Evolutionary conservation across 2,329 filamentous ascomycete species (phyloP).

Genomic region (Basipetospora chlamydospora): DNA sequence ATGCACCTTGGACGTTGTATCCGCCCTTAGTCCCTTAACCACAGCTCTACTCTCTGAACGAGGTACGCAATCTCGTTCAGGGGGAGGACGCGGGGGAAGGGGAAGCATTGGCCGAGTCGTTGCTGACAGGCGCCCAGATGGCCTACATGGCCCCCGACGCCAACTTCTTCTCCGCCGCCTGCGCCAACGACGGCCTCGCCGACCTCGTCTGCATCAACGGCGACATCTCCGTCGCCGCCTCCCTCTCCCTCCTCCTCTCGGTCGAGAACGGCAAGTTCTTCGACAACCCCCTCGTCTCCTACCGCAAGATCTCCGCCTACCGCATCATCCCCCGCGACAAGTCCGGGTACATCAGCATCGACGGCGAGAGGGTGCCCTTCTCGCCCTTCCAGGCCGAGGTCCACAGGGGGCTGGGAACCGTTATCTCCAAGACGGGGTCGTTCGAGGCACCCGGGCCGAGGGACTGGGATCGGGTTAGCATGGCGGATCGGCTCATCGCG

Average conservation of each 20-base stretch:
- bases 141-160: slow-evolving; percentile 76
- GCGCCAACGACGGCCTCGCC: slow-evolving; percentile 72
- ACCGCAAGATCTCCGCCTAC: slow-evolving; percentile 79
- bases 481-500: too few species aligned
- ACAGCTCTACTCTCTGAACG: too few species aligned
- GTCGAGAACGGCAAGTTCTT: slow-evolving; percentile 66
- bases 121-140: too few species aligned
- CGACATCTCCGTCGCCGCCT: slow-evolving; percentile 50
- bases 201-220: slow-evolving; percentile 74
- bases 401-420: slow-evolving; percentile 66
- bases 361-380: slow-evolving; percentile 79
- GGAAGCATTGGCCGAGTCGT: too few species aligned
- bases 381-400: slow-evolving; percentile 85
- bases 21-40: too few species aligned
- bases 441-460: slow-evolving; percentile 52
- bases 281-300: slow-evolving; percentile 60
- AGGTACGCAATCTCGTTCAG: too few species aligned
- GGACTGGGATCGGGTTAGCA: too few species aligned
- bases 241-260: slow-evolving; percentile 54
- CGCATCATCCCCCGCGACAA: slow-evolving; percentile 63
- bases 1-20: not conserved
- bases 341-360: slow-evolving; percentile 82
- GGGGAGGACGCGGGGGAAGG: too few species aligned
- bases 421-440: slow-evolving; percentile 60
- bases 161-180: slow-evolving; percentile 75